Evolutionary conservation across 352 stramenopile genomes (phyloP).

Genomic region (Halophytophthora polymorphica): DNA sequence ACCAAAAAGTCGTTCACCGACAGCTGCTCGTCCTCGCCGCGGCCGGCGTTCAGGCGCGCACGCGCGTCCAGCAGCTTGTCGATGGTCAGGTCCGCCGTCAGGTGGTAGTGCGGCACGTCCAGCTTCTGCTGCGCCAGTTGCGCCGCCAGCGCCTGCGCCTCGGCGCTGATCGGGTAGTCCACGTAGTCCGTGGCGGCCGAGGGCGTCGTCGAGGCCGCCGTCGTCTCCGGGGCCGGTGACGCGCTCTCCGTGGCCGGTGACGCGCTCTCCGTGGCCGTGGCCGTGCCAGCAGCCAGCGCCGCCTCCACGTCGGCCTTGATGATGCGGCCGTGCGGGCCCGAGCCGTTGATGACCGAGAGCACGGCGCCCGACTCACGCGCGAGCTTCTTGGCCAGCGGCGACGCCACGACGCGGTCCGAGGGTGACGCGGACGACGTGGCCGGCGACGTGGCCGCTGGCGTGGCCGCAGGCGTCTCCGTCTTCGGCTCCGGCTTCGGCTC

Average conservation of each 20-base stretch:
- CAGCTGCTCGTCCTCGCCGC: conserved; percentile 89
- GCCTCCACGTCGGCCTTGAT: conserved; percentile 94
- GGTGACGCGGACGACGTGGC: conserved; percentile 11
- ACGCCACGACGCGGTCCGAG: conserved; percentile 89
- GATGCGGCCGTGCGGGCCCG: conserved; percentile 88
- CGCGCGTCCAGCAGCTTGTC: conserved; percentile 90
- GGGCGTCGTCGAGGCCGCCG: conserved; percentile 20
- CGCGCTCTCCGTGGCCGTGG: too few relatives aligned
- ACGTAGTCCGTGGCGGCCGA: conserved; percentile 80
- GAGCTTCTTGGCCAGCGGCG: conserved; percentile 93
- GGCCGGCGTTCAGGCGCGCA: conserved; percentile 90
- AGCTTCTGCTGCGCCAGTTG: conserved; percentile 92
- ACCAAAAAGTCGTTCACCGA: conserved; percentile 99
- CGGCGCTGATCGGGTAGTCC: conserved; percentile 90
- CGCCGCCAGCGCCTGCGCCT: conserved; percentile 76
- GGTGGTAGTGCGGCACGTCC: conserved; percentile 97
- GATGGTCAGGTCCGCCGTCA: conserved; percentile 93
- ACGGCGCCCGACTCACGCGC: conserved; percentile 73
- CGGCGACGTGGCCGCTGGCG: conserved; percentile 17
- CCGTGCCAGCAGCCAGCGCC: conserved; percentile 70
- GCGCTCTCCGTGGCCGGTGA: conserved; percentile 19
- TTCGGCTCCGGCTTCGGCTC: conserved; percentile 22
- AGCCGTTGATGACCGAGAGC: conserved; percentile 69
- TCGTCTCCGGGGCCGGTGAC: conserved; percentile 20
- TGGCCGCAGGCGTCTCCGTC: conserved; percentile 15